Evolutionary conservation across 2,329 filamentous ascomycete species (phyloP).

Genomic region (Beauveria australis): DNA sequence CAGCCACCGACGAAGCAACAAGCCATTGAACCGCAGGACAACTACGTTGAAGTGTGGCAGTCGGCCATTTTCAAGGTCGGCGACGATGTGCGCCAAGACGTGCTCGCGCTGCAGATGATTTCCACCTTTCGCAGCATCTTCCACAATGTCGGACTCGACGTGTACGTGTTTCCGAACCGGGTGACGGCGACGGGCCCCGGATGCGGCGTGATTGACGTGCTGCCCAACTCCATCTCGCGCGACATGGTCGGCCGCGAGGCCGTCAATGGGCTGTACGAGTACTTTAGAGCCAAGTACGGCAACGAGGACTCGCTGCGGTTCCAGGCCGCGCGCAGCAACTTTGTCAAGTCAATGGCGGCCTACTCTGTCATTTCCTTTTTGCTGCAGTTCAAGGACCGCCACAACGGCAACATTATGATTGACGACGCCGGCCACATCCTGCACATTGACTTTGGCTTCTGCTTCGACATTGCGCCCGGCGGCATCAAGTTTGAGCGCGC

Average conservation of each 20-base stretch:
- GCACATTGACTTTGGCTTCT: conserved; percentile 99
- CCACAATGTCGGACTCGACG: conserved; percentile 86
- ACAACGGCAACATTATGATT: conserved; percentile 99
- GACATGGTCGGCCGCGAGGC: conserved; percentile 98
- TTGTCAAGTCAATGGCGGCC: conserved; percentile 98
- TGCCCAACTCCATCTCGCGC: conserved; percentile 94
- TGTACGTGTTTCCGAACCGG: conserved; percentile 93
- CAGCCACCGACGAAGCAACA: neutral
- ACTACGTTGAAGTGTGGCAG: conserved; percentile 92
- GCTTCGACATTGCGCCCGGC: conserved; percentile 95
- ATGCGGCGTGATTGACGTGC: conserved; percentile 94
- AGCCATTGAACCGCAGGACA: conserved; percentile 26
- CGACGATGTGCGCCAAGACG: conserved; percentile 95
- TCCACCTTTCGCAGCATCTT: conserved; percentile 96
- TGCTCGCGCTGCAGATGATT: conserved; percentile 95
- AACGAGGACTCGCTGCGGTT: conserved; percentile 92
- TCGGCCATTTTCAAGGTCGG: conserved; percentile 99
- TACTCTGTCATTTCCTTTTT: conserved; percentile 97
- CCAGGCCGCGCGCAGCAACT: conserved; percentile 91
- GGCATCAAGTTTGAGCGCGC: conserved; percentile 97
- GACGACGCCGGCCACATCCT: conserved; percentile 95
- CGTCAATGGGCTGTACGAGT: conserved; percentile 96
- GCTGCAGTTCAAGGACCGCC: conserved; percentile 96
- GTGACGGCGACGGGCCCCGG: conserved; percentile 96
- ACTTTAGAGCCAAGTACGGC: conserved; percentile 95